Evolutionary conservation across 805 yeast species (phyloP), one percentile per base, ranked within the genome.

Genomic region (Yarrowia osloensis): DNA sequence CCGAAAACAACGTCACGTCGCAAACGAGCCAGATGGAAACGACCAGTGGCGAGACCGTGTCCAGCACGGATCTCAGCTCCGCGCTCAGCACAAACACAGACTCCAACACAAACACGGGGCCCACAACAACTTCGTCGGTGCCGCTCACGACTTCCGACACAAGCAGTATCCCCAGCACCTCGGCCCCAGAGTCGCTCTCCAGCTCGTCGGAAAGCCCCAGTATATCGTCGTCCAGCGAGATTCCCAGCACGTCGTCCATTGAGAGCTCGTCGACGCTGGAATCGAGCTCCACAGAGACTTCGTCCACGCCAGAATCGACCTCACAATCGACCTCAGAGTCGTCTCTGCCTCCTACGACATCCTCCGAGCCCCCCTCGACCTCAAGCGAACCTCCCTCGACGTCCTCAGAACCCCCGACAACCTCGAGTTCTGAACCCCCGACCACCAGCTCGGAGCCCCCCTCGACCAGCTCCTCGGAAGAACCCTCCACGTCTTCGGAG

Each of bases 111-210:
- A 24, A 8, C 21, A 46, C 50, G 11, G 29, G 8, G 21, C 49
- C 49, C n/a, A 17, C 50, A 8, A 28, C 29, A 12, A 42, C 28
- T 8, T 22, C 47, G 17, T 8, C 7, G 11, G 22, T 17, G 52
- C 22, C 52, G 26, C 26, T 42, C 39, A 29, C 59, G 3, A 52
- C 29, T 8, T 26, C 50, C 8, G 61, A 37, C 22, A 54, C 61
- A 8, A 35, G 44, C 61, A 54, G 61, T 22, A 37, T 54, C 11
- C 61, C 61, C 21, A 54, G 33, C 44, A 54, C 61, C 31, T 8
- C 17, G 26, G 24, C 24, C 13, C 21, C 21, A 9, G 52, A 46
- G 31, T 24, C 50, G 33, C 9, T n/a, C 12, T 26, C 22, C 19
- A 24, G 22, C 33, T 26, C 33, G n/a, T 29, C 26, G 2, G 55